A percentile compares a stretch with the other conserved stretches of the same genome.
Conservation (phyloP, 257 asterid species). For the Gentiana macrophylla region DNA sequence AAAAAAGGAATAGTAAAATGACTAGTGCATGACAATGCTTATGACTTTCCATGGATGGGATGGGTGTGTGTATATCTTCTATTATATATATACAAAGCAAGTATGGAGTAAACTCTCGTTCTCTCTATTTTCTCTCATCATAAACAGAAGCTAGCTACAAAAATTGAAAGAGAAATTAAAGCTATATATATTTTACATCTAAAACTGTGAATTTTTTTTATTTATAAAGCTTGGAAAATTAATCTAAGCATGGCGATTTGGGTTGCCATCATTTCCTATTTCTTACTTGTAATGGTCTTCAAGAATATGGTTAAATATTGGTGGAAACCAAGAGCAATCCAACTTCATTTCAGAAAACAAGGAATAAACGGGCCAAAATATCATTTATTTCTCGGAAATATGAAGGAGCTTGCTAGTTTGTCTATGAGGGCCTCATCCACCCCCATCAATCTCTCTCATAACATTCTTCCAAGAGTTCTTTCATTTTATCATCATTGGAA, state of each 20-base stretch:
- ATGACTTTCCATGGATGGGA: too few relatives aligned
- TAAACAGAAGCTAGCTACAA: constrained; percentile 33
- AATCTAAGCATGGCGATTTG: constrained; percentile 12
- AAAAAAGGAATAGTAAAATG: too few relatives aligned
- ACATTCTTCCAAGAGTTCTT: constrained; percentile 83
- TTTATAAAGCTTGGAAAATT: too few relatives aligned
- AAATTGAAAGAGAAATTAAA: constrained; percentile 6
- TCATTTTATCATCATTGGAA: constrained; percentile 94
- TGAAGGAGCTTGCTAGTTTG: constrained; percentile 65
- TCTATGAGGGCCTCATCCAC: constrained; percentile 47
- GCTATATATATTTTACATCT: constrained; percentile 15
- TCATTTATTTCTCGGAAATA: constrained; percentile 57
- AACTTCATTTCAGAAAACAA: constrained; percentile 49
- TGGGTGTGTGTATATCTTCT: too few relatives aligned
- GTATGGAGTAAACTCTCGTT: too few relatives aligned
- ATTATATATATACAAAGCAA: not conserved
- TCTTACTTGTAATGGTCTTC: constrained; percentile 17
- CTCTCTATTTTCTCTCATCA: constrained; percentile 9
- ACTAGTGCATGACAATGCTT: too few relatives aligned
- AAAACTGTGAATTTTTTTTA: not conserved
- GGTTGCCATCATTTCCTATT: constrained; percentile 17
- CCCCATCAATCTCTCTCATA: constrained; percentile 62
- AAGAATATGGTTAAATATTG: constrained; percentile 39
- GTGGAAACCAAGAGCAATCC: constrained; percentile 68
- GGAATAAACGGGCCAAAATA: constrained; percentile 80